Base-by-base conservation (phyloP, 305 asterid genomes). In the Nicotiana rustica region DNA sequence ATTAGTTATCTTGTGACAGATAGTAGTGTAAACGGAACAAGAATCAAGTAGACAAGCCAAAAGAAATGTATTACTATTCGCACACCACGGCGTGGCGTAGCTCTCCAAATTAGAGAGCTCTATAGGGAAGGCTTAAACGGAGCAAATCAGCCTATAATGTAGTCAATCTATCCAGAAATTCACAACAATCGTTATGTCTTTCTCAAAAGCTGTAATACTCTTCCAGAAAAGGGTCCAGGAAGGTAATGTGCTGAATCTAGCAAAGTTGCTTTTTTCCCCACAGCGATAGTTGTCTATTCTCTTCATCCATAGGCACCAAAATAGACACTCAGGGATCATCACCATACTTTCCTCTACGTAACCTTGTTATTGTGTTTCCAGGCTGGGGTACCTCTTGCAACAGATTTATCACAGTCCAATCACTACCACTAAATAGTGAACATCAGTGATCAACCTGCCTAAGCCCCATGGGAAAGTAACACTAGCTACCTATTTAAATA, bases 341-440 rank as follows among this genome's bases (percentile, higher is more conserved):
- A 67, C 75, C 25, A 13, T 35, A 67, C 17, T 67, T 67, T 67
- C 25, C 52, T 67, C 75, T 7, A 33, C 17, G 52, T 17, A 35
- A 67, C 75, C 75, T 67, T 67, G 29, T 67, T 67, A 29, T 67
- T 67, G 52, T 35, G 75, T 67, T 67, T 67, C 75, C 14, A 33
- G 49, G 73, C 21, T 67, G 15, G 25, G 13, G 0, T 67, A 67
- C 75, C 75, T 67, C 75, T 35, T n/a, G 55, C 36, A 52, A 17
- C 29, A 67, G 49, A 33, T 67, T 29, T 36, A 69, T 41, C 77
- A 41, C 59, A 41, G 57, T 69, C 35, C 77, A 69, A 38, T 36
- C 77, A 69, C n/a, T 18, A 41, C 13, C n/a, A 69, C 57, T 57
- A 38, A 17, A 10, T 10, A 38, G 57, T 41, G 77, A 69, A 69